Conservation (phyloP, 768 basidiomycete genomes). For the Kwoniella dejecticola region DNA sequence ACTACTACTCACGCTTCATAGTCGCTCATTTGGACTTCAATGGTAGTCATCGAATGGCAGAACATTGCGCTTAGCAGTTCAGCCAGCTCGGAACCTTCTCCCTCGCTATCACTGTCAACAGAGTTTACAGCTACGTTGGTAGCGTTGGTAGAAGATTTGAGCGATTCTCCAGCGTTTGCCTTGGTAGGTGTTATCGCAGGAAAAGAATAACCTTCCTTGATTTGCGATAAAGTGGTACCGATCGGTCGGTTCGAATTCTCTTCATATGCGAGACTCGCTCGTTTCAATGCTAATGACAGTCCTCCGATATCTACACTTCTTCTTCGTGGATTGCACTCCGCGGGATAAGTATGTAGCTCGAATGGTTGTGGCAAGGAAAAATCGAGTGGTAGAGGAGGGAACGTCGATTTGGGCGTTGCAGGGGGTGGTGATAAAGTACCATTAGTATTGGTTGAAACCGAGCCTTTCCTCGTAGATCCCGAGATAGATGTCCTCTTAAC, state of each 20-base stretch:
- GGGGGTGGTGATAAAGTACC: neutral
- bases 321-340: conserved; percentile 52
- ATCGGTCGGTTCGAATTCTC: neutral
- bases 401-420: neutral
- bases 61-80: conserved; percentile 85
- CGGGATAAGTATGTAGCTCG: conserved; percentile 10
- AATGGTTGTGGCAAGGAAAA: conserved; percentile 19
- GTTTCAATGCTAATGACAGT: conserved; percentile 70
- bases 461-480: conserved; percentile 1
- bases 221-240: conserved; percentile 39
- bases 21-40: conserved; percentile 57
- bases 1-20: conserved; percentile 41
- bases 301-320: conserved; percentile 89
- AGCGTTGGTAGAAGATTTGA: conserved; percentile 57
- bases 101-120: conserved; percentile 11
- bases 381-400: conserved; percentile 9
- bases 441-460: neutral
- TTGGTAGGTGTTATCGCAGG: conserved; percentile 59
- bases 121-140: conserved; percentile 31
- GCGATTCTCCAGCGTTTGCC: conserved; percentile 61
- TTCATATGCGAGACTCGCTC: conserved; percentile 36
- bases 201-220: conserved; percentile 34
- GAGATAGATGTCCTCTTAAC: conserved; percentile 10
- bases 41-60: conserved; percentile 71
- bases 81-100: conserved; percentile 61